Evolutionary conservation across 805 yeast species (phyloP).

Genomic region (Torulaspora maleeae): DNA sequence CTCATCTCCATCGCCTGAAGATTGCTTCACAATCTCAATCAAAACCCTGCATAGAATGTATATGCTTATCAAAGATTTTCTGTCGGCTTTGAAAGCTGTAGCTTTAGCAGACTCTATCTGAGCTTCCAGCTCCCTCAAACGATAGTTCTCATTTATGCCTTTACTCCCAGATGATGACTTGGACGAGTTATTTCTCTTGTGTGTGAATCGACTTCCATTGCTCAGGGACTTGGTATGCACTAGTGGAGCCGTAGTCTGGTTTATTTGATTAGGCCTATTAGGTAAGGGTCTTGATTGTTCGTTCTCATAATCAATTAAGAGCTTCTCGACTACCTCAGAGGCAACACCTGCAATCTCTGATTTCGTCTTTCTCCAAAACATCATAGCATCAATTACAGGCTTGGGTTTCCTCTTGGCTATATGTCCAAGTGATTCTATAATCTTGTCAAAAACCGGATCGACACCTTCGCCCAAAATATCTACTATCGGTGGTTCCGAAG

Average conservation of each 20-base stretch:
- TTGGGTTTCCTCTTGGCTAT: constrained; percentile 87
- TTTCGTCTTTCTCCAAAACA: constrained; percentile 96
- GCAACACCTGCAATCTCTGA: constrained; percentile 76
- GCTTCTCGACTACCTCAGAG: constrained; percentile 47
- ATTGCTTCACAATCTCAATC: constrained; percentile 86
- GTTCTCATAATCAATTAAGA: constrained; percentile 36
- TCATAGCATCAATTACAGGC: constrained; percentile 93
- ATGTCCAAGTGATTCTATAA: constrained; percentile 80
- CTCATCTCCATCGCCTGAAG: constrained; percentile 69
- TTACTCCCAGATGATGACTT: constrained; percentile 34
- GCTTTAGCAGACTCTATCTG: constrained; percentile 47
- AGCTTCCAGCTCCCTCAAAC: constrained; percentile 42
- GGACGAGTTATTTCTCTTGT: constrained; percentile 49
- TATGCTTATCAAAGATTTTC: constrained; percentile 80
- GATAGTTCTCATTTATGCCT: constrained; percentile 49
- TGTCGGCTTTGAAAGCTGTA: constrained; percentile 75
- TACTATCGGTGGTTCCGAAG: constrained; percentile 69
- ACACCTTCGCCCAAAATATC: constrained; percentile 78
- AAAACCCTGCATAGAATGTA: constrained; percentile 86
- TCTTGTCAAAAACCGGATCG: constrained; percentile 81
- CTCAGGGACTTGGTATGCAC: constrained; percentile 34
- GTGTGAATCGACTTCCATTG: constrained; percentile 37
- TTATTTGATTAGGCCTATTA: constrained; percentile 1
- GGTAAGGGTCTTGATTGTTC: constrained; percentile 12
- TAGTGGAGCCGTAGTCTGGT: constrained; percentile 14